Evolutionary conservation across 768 basidiomycete genomes (phyloP).

Genomic region (Tylopilus felleus): DNA sequence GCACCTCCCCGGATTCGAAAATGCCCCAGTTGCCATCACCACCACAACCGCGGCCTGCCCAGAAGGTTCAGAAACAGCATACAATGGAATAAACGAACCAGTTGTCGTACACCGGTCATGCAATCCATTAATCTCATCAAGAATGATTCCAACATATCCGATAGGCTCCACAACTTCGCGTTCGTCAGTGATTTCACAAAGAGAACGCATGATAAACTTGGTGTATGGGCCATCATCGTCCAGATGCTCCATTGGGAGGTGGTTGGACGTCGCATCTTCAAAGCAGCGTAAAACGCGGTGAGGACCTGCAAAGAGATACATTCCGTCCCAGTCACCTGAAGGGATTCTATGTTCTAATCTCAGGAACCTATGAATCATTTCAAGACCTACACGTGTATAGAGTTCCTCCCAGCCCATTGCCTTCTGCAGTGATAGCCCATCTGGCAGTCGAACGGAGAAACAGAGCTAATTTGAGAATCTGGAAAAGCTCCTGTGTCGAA

Average conservation of each 20-base stretch:
- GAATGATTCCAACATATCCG: background rate
- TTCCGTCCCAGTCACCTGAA: background rate
- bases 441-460: background rate
- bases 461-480: background rate
- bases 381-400: background rate
- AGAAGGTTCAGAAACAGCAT: background rate
- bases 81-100: background rate
- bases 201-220: background rate
- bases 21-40: background rate
- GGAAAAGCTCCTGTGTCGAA: background rate
- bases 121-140: conserved; percentile 1
- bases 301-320: conserved; percentile 12
- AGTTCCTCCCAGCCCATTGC: background rate
- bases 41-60: background rate
- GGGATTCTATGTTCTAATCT: background rate
- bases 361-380: background rate
- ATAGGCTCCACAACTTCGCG: background rate
- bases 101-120: background rate
- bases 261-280: background rate
- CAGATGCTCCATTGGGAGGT: background rate
- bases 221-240: background rate
- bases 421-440: background rate
- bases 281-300: conserved; percentile 3
- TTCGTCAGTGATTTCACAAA: background rate
- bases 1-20: no score